Conservation (phyloP, 2,329 filamentous ascomycete species). For the Aspergillus glaucus region DNA sequence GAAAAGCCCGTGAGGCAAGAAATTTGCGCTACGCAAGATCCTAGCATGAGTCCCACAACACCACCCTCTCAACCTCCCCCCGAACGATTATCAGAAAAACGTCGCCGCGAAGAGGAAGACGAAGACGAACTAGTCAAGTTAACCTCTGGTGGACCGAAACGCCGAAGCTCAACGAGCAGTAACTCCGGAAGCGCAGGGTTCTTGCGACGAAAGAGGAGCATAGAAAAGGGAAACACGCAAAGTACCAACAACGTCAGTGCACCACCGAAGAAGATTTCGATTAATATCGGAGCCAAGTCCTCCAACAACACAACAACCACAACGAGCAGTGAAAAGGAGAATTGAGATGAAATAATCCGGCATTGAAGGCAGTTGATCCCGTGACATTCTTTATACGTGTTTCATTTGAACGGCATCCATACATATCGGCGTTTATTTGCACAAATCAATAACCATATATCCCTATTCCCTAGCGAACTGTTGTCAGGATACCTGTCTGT, state of each 20-base stretch:
- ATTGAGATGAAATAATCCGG: conserved; percentile 19
- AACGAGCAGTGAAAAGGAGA: conserved; percentile 25
- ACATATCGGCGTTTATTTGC: neutral
- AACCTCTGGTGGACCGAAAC: conserved; percentile 44
- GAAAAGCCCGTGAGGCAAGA: conserved; percentile 14
- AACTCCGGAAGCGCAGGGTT: conserved; percentile 27
- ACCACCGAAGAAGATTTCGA: conserved; percentile 34
- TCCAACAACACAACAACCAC: conserved; percentile 11
- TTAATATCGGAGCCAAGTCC: conserved; percentile 30
- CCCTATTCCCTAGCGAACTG: conserved; percentile 2
- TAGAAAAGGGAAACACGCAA: conserved; percentile 22
- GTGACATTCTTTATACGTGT: neutral
- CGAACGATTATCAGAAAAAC: conserved; percentile 80
- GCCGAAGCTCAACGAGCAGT: conserved; percentile 38
- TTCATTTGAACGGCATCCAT: neutral
- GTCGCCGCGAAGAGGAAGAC: conserved; percentile 78
- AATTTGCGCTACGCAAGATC: conserved; percentile 1
- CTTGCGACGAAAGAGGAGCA: conserved; percentile 27
- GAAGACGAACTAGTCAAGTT: conserved; percentile 88
- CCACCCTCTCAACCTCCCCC: conserved; percentile 45
- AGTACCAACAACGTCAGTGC: conserved; percentile 13
- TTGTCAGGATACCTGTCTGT: conserved; percentile 1
- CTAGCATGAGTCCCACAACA: conserved; percentile 17
- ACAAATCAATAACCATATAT: no score
- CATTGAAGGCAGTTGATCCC: conserved; percentile 15